Percentiles rank a stretch among this genome's conserved stretches.
Evolutionary conservation across 83 land plant species (phyloP).

Genomic region (Picea engelmannii): DNA sequence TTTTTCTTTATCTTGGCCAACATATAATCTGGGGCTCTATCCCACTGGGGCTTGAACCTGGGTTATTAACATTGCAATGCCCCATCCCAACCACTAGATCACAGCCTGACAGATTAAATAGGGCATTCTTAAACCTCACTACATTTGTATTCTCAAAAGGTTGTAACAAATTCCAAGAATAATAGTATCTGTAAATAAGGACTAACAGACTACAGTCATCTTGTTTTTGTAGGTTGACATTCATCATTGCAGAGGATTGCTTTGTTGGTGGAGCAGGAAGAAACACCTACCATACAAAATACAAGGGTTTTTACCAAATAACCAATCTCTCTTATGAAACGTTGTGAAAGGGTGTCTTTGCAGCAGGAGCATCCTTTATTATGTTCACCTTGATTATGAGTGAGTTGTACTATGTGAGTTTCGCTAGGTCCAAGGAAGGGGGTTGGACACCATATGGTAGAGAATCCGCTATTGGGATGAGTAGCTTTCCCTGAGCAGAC

Average conservation of each 20-base stretch:
- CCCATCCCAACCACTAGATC: too few relatives aligned
- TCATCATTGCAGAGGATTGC: slow-evolving; percentile 52
- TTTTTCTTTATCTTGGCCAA: too few relatives aligned
- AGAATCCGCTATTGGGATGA: slow-evolving; percentile 8
- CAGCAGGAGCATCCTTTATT: slow-evolving; percentile 81
- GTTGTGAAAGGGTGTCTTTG: slow-evolving; percentile 78
- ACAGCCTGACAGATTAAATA: too few relatives aligned
- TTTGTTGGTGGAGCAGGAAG: slow-evolving; percentile 76
- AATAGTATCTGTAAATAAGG: neutral
- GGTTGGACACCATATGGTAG: slow-evolving; percentile 20
- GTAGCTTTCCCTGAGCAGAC: neutral
- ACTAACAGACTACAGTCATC: slow-evolving; percentile 10
- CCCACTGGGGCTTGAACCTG: too few relatives aligned
- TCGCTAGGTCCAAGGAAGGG: slow-evolving; percentile 36
- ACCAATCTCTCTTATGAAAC: slow-evolving; percentile 52
- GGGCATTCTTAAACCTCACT: too few relatives aligned
- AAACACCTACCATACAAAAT: slow-evolving; percentile 9
- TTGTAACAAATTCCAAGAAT: too few relatives aligned
- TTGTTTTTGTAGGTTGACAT: slow-evolving; percentile 31
- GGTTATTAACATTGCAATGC: too few relatives aligned
- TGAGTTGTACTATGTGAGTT: slow-evolving; percentile 64
- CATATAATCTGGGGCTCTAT: too few relatives aligned
- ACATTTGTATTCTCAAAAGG: too few relatives aligned
- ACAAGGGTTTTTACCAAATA: slow-evolving; percentile 17
- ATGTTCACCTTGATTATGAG: slow-evolving; percentile 70